Conservation (phyloP, 371 early-diverging fungal genomes). For the Mucor racemosus region DNA sequence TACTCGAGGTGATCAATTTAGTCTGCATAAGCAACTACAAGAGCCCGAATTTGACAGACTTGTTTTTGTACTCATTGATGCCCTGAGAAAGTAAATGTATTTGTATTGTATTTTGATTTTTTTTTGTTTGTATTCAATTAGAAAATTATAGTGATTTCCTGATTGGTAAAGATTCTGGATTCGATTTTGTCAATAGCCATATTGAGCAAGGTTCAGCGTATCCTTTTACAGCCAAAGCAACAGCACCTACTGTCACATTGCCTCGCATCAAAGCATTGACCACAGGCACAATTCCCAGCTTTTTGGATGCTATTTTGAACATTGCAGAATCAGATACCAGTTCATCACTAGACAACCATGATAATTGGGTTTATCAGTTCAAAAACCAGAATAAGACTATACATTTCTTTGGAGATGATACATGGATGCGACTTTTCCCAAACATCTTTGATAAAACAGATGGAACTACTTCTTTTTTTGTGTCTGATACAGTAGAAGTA, state of each 20-base stretch:
- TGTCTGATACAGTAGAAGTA: constrained; percentile 80
- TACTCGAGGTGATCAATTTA: constrained; percentile 26
- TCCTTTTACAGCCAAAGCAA: constrained; percentile 74
- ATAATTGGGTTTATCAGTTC: constrained; percentile 78
- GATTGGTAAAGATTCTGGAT: constrained; percentile 67
- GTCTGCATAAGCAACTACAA: constrained; percentile 5
- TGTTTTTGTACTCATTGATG: constrained; percentile 83
- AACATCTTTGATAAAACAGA: constrained; percentile 66
- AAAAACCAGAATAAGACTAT: constrained; percentile 61
- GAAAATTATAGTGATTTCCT: constrained; percentile 70
- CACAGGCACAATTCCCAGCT: constrained; percentile 83
- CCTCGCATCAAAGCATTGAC: constrained; percentile 94
- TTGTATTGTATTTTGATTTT: not conserved
- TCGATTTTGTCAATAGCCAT: constrained; percentile 48
- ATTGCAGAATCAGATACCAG: constrained; percentile 86
- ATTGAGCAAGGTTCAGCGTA: constrained; percentile 55
- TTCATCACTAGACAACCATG: constrained; percentile 68
- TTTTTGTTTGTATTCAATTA: not conserved
- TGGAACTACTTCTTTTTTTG: constrained; percentile 84
- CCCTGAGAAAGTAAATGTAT: constrained; percentile 64
- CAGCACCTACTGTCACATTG: constrained; percentile 94
- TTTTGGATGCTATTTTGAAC: constrained; percentile 80
- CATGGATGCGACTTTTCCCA: constrained; percentile 91
- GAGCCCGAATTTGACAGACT: constrained; percentile 70
- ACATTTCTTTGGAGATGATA: constrained; percentile 94